Evolutionary conservation across 306 rosid genomes (phyloP), one percentile per base, ranked within the genome.

Genomic region (Dalbergia cochinchinensis): DNA sequence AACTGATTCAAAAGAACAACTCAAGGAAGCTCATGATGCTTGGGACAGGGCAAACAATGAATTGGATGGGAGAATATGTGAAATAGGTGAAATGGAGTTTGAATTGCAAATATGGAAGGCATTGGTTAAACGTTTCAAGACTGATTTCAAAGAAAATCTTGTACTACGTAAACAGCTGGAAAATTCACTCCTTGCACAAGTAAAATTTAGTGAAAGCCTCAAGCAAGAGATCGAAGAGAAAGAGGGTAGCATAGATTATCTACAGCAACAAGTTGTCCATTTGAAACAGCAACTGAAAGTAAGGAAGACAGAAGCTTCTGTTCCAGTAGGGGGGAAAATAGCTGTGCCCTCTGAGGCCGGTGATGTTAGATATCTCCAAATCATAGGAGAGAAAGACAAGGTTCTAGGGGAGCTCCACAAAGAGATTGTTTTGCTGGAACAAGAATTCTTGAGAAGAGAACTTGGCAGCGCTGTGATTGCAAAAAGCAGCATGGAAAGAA

Each of bases 91-190:
- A 85, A 80, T 87, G 61, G 94, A 91, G 58, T 82, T 86, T 57
- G 99, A 90, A 73, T 81, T 92, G 82, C 80, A 76, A 47, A 84
- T 80, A 59, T 92, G 97, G 95, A 91, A 67, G 73, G 86, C 87
- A 20, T 72, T 57, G 44, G 87, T 74, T 20, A 86, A 95, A 53
- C 85, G 69, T 51, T 84, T 89, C 68, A 81, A 53, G 82, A 67
- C 9, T 71, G 90, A 78, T 44, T 90, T 92, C 62, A 92, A 92
- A 83, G 87, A 80, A 83, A 87, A 69, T 76, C 74, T 73, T 16
- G 79, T 7, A 55, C 59, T 73, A 19, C 86, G 90, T 60, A 89
- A 70, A 85, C 88, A 83, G 86, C 82, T 95, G n/a, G 97, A 92
- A 87, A 85, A 88, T 55, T 90, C 95, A 15, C 89, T 92, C 50